Conservation (phyloP, 1,139 yeast species). For the Suhomyces taliae region DNA sequence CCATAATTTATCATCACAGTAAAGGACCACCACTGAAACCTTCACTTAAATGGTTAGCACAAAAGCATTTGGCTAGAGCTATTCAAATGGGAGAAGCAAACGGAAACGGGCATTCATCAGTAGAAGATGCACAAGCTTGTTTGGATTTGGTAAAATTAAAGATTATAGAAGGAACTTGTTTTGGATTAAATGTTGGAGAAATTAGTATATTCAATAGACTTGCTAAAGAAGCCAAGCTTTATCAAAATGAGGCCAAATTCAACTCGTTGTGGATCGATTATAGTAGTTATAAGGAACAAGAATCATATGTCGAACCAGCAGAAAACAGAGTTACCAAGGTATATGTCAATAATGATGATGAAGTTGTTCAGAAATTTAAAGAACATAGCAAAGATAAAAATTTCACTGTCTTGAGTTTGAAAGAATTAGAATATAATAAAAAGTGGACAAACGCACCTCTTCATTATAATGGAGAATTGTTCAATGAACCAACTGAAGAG, state of each 20-base stretch:
- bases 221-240: conserved; percentile 4
- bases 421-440: conserved; percentile 55
- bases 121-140: conserved; percentile 83
- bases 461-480: conserved; percentile 5
- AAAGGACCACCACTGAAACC: conserved; percentile 82
- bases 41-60: conserved; percentile 67
- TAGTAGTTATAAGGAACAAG: conserved; percentile 15
- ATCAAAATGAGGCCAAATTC: conserved; percentile 4
- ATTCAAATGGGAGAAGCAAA: conserved; percentile 62
- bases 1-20: conserved; percentile 66
- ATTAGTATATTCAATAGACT: conserved; percentile 30
- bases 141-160: conserved; percentile 73
- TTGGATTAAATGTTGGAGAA: conserved; percentile 55
- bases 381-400: conserved; percentile 37
- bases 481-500: neutral
- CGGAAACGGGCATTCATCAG: conserved; percentile 75
- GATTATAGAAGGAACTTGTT: conserved; percentile 60
- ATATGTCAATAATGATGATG: conserved; percentile 59
- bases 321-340: conserved; percentile 25
- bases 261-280: conserved; percentile 45
- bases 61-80: conserved; percentile 49
- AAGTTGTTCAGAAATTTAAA: conserved; percentile 45
- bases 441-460: conserved; percentile 22
- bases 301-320: conserved; percentile 21
- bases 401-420: conserved; percentile 54